Conservation (phyloP, 306 rosid species). For the Delonix regia region DNA sequence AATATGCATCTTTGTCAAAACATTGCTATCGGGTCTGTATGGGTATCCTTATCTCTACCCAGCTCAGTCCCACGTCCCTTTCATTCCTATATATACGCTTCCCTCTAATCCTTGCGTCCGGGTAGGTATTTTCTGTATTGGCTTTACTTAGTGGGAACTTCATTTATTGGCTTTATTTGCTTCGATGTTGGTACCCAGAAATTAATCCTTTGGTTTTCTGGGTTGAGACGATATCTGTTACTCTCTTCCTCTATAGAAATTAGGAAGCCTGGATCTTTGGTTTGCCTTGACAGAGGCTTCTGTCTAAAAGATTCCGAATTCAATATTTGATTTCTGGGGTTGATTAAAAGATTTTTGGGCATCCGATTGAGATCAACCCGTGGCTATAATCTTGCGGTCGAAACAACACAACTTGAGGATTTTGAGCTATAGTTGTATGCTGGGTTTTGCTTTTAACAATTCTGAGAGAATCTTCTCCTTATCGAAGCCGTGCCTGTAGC, state of each 20-base stretch:
- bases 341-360: constrained; percentile 12
- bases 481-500: not conserved
- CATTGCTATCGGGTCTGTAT: not conserved
- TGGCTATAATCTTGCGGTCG: no score
- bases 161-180: not conserved
- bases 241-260: not conserved
- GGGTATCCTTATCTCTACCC: not conserved
- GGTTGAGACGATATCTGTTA: not conserved
- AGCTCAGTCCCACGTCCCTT: not conserved
- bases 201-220: not conserved
- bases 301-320: not conserved
- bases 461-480: not conserved
- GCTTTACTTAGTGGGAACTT: not conserved
- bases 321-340: constrained; percentile 21
- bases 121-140: not conserved
- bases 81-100: not conserved
- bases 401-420: no score
- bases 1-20: not conserved
- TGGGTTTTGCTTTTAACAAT: no score
- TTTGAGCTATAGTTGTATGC: no score
- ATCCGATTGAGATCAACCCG: constrained; percentile 32
- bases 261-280: not conserved
- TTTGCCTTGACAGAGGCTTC: not conserved
- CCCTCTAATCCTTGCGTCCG: no score
- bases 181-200: no score